Evolutionary conservation across 352 stramenopile species (phyloP), one percentile per base, ranked within the genome.

Genomic region (Globisporangium canariense): DNA sequence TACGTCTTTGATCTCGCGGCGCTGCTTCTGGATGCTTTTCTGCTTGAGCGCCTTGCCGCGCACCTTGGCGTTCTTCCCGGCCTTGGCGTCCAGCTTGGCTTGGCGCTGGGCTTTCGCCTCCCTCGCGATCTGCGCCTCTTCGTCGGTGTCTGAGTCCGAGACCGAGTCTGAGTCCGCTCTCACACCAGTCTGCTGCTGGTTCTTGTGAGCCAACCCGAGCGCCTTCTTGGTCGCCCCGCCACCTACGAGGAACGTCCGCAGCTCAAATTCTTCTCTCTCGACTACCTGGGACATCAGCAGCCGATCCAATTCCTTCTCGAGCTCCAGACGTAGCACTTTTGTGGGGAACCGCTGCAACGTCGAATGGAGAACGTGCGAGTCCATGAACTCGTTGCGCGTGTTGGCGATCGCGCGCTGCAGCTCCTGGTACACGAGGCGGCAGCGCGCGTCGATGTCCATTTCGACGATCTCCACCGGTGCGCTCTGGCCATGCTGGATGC

Each of bases 271-370:
- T 67, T 94, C 84, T 3, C 76, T 74, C 64, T 94, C 83, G 10
- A 68, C 67, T 30, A 98, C 88, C 64, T 98, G 94, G 43, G 85
- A 78, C 28, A 88, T 78, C 7, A 98, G 68, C 46, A 98, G 62
- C 4, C 86, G 75, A 75, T 98, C 92, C 9, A 98, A 77, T 52
- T 97, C 93, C 22, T 93, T 90, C 52, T 98, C 91, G 4, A 98
- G 79, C 59, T 98, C 93, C 7, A 91, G 62, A 0, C 90, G 74
- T 5, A 98, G 69, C 16, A 96, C 88, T 57, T 87, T 90, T 1
- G 91, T 97, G 2, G 89, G 86, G 62, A 97, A 98, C 7, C 88
- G 83, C 76, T 98, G 94, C 16, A 89, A 62, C 20, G 88, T 91
- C 56, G 82, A 90, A 67, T 98, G 93, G 1, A 98, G 73, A 16